Evolutionary conservation across 805 yeast genomes (phyloP).

Genomic region (Saccharomycopsis fodiens): DNA sequence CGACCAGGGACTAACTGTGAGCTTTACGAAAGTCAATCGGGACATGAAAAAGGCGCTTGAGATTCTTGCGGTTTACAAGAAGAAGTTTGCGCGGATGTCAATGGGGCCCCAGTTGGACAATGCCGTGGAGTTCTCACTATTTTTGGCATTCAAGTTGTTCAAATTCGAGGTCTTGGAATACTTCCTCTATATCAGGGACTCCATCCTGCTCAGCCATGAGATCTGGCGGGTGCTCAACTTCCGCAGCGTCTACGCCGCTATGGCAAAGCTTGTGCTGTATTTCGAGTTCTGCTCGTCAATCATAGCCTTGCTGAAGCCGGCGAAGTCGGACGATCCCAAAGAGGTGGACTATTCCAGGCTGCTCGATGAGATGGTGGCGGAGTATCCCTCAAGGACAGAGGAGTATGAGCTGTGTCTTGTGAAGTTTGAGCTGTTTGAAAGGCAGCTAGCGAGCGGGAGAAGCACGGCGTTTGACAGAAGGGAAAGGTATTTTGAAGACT

Average conservation of each 20-base stretch:
- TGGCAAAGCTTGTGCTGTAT: slow-evolving; percentile 11
- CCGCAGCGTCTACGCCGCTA: slow-evolving; percentile 10
- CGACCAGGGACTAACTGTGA: slow-evolving; percentile 2
- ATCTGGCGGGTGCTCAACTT: slow-evolving; percentile 15
- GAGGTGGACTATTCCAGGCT: not conserved
- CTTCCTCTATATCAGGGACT: slow-evolving; percentile 17
- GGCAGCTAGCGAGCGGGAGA: not conserved
- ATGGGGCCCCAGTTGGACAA: not conserved
- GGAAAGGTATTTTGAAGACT: not conserved
- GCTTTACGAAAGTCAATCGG: slow-evolving; percentile 10
- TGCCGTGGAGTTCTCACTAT: slow-evolving; percentile 17
- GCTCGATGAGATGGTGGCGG: slow-evolving; percentile 3
- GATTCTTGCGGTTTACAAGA: slow-evolving; percentile 13
- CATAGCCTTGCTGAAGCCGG: slow-evolving; percentile 2
- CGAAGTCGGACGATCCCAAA: not conserved
- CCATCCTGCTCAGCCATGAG: slow-evolving; percentile 3
- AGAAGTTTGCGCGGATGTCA: slow-evolving; percentile 4
- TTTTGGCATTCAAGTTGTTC: slow-evolving; percentile 18
- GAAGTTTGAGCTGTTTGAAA: not conserved
- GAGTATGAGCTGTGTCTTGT: not conserved
- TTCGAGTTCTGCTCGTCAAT: slow-evolving; percentile 16
- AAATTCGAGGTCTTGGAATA: slow-evolving; percentile 19
- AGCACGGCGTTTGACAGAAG: not conserved
- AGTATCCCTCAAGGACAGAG: not conserved
- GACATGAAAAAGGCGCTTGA: slow-evolving; percentile 14